These are phyloP conservation scores for Fusarium haematococcum DNA, from an alignment of 2,329 filamentous ascomycete genomes.

Conservation along the genomic window DNA sequence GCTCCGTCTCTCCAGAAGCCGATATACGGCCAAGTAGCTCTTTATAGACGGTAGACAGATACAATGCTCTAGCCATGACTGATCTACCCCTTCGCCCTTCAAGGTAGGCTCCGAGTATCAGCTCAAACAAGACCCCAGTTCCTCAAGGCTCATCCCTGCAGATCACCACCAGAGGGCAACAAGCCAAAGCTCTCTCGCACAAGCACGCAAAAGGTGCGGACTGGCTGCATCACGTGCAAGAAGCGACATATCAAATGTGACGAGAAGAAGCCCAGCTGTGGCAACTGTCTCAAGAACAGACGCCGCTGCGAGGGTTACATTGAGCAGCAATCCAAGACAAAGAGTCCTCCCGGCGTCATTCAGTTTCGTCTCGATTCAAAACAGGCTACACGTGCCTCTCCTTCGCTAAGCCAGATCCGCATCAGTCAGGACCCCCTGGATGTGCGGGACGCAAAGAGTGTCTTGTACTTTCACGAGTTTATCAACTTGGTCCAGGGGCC, in stretches of 20 bases:
- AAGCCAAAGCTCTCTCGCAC: constrained; percentile 32
- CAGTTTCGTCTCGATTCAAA: constrained; percentile 44
- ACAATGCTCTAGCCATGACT: background rate
- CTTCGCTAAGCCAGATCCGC: constrained; percentile 11
- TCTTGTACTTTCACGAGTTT: constrained; percentile 49
- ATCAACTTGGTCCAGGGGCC: constrained; percentile 42
- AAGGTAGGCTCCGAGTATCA: background rate
- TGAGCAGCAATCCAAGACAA: background rate
- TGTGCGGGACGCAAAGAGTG: constrained; percentile 17
- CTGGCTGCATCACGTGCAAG: constrained; percentile 42
- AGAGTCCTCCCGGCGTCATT: background rate
- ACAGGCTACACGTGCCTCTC: background rate
- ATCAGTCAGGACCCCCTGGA: constrained; percentile 20
- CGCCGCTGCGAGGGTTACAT: constrained; percentile 35
- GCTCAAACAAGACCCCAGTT: background rate
- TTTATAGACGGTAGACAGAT: background rate
- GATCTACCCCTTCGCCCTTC: background rate
- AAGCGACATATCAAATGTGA: constrained; percentile 42
- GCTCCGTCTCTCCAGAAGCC: background rate
- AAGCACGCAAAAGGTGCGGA: constrained; percentile 35
- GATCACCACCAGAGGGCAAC: background rate
- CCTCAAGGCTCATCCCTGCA: background rate
- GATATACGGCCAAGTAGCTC: background rate
- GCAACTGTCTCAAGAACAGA: constrained; percentile 28
- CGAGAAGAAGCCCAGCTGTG: constrained; percentile 27